These are phyloP conservation scores for Metarhizium anisopliae DNA, from an alignment of 2,329 filamentous ascomycete genomes.

Conservation along the genomic window DNA sequence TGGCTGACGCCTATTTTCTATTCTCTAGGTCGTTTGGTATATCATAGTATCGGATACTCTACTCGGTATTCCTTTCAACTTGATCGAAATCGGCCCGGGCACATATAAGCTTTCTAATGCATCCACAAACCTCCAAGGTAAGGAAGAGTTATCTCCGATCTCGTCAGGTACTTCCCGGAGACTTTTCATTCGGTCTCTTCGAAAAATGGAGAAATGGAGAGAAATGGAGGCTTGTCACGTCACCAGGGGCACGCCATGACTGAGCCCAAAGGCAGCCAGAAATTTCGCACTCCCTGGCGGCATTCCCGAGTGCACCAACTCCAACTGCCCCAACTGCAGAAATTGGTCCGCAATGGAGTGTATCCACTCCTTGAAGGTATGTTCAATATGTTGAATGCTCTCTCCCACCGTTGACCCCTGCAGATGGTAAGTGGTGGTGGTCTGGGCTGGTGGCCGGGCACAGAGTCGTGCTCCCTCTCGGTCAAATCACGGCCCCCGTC, in stretches of 20 bases:
- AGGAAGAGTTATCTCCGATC: background rate
- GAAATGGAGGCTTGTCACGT: background rate
- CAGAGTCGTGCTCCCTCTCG: background rate
- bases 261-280: background rate
- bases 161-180: background rate
- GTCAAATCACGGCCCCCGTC: background rate
- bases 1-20: background rate
- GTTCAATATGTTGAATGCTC: constrained; percentile 3
- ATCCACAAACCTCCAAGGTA: constrained; percentile 7
- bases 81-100: background rate
- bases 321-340: background rate
- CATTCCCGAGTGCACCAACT: background rate
- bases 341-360: background rate
- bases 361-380: constrained; percentile 3
- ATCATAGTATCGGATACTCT: background rate
- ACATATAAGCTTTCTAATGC: constrained; percentile 1
- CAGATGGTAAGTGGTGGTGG: background rate
- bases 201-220: background rate
- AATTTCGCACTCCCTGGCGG: background rate
- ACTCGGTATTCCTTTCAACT: background rate
- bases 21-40: background rate
- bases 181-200: background rate
- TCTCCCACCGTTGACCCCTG: constrained; percentile 1
- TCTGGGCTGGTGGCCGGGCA: background rate
- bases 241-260: background rate